Evolutionary conservation across 2,329 filamentous ascomycete species (phyloP), one percentile per base, ranked within the genome.

Genomic region (Helminthosporium solani): DNA sequence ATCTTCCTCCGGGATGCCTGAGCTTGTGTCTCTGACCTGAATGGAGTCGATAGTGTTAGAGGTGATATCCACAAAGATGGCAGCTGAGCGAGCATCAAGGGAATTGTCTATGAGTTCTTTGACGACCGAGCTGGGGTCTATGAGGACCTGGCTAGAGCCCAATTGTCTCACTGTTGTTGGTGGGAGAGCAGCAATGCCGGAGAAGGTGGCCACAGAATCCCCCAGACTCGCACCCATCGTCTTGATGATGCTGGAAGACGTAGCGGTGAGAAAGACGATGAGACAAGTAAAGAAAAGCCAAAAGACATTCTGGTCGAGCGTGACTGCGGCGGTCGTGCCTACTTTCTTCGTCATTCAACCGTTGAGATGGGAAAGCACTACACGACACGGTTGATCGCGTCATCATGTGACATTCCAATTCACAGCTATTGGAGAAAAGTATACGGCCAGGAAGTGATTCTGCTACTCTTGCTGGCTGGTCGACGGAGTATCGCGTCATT

Each of bases 31-130:
- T 34, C 66, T 70, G 39, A 90, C 81, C 57, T 87, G 81, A 30
- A 92, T 79, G 42, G 77, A 79, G 65, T 87, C 84, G 42, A 90
- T 65, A 0, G 84, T 85, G 60, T 90, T 84, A 33, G 76, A 58
- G 3, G 85, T 80, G 12, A 90, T 74, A 21, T 81, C 71, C 19
- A 91, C 72, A 42, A 87, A 81, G 46, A 92, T 74, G 2, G 77
- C 78, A 2, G 79, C 85, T 11, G 87, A 86, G 42, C 78, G 74
- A 7, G 87, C 85, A 66, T 92, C 87, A 16, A 91, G 77, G 34
- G 86, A 78, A 66, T 92, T 91, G 57, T 91, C 88, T 25, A 91
- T 68, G 3, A 91, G 80, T 67, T 91, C 88, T 62, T 91, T 91
- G 56, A 90, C 79, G 2, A 88, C 71, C 9, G 80, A 78, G 11